Evolutionary conservation across 169 alveolate species (phyloP).

Genomic region (Theileria sp.): DNA sequence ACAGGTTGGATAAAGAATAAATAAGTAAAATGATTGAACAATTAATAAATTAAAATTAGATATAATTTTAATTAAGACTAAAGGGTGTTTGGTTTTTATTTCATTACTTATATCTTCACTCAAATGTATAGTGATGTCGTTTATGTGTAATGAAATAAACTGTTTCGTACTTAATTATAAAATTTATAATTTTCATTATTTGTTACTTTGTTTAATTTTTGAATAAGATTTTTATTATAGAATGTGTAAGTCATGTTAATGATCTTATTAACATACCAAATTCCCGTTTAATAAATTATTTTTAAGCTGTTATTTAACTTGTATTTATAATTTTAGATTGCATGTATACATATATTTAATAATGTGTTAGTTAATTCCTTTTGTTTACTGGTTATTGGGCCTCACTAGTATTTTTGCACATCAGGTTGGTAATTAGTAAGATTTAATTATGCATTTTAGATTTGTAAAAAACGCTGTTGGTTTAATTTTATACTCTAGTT

Average conservation of each 20-base stretch:
- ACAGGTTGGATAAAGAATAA: not conserved
- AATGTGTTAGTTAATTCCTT: not conserved
- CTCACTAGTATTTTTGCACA: not conserved
- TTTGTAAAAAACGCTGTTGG: not conserved
- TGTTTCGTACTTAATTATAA: not conserved
- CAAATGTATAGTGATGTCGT: not conserved
- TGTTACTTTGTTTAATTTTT: too few relatives aligned
- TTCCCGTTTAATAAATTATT: too few relatives aligned
- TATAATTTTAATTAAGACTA: too few relatives aligned
- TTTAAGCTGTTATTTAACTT: not conserved
- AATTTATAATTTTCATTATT: too few relatives aligned
- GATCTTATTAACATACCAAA: not conserved
- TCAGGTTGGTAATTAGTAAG: not conserved
- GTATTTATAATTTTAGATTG: not conserved
- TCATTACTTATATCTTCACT: not conserved
- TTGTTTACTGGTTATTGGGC: constrained; percentile 8
- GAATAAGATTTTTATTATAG: not conserved
- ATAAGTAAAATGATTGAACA: not conserved
- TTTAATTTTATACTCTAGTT: not conserved
- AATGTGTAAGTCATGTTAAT: not conserved
- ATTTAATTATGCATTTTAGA: constrained; percentile 16
- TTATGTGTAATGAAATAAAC: not conserved
- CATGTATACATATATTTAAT: not conserved
- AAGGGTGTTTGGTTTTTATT: not conserved
- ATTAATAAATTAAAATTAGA: too few relatives aligned